Conservation (phyloP, 208 protist species). For the Acanthamoeba culbertsoni region DNA sequence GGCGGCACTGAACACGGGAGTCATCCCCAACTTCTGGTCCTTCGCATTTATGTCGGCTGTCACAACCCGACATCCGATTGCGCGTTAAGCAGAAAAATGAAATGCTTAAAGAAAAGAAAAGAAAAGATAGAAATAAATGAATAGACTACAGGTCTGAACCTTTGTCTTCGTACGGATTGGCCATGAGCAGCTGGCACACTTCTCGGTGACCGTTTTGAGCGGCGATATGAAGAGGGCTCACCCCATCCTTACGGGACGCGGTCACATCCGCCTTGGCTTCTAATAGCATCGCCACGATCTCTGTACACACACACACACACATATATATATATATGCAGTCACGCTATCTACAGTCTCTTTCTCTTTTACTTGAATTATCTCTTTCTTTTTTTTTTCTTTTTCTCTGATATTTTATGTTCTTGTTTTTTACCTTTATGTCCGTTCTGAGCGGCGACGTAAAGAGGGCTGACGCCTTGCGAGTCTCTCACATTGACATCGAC, state of each 20-base stretch:
- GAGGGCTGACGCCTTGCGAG: background rate
- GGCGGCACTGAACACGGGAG: background rate
- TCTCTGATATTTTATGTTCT: no score
- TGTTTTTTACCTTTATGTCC: background rate
- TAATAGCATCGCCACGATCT: background rate
- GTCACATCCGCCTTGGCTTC: background rate
- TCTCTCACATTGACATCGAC: background rate
- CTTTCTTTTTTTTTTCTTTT: no score
- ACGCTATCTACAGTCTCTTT: no score
- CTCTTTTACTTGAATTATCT: no score
- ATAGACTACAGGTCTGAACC: no score
- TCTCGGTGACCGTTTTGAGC: background rate
- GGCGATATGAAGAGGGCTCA: background rate
- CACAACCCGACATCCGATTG: no score
- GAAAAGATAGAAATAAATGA: no score
- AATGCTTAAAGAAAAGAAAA: no score
- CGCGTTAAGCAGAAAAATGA: no score
- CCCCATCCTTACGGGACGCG: background rate
- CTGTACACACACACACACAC: background rate
- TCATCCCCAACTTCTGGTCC: slow-evolving; percentile 1
- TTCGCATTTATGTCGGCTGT: background rate
- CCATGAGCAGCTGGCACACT: background rate
- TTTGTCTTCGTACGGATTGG: background rate
- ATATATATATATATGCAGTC: background rate
- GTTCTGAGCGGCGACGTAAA: background rate